Evolutionary conservation across 2,329 filamentous ascomycete genomes (phyloP).

Genomic region (Pseudomassariella vexata): DNA sequence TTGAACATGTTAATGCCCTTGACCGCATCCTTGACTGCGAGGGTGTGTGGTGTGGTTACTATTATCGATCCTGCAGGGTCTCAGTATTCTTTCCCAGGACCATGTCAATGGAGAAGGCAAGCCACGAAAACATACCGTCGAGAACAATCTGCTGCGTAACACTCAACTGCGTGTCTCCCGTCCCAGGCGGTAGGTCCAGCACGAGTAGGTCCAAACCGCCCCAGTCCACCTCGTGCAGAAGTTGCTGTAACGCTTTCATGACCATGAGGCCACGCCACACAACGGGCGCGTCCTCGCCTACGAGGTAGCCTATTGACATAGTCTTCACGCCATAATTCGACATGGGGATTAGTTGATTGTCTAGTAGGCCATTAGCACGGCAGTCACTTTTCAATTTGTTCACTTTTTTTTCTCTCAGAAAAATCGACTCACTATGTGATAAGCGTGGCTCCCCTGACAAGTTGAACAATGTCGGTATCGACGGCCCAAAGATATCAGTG

Average conservation of each 20-base stretch:
- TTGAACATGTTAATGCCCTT: constrained; percentile 92
- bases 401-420: neutral
- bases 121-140: constrained; percentile 53
- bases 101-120: neutral
- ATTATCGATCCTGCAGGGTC: constrained; percentile 64
- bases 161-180: constrained; percentile 93
- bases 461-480: constrained; percentile 83
- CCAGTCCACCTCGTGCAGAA: constrained; percentile 95
- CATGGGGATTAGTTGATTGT: constrained; percentile 77
- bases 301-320: constrained; percentile 97
- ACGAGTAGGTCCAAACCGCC: constrained; percentile 82
- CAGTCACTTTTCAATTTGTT: constrained; percentile 10
- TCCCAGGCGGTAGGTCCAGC: constrained; percentile 87
- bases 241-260: constrained; percentile 92
- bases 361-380: no score
- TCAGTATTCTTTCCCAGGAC: no score
- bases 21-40: constrained; percentile 85
- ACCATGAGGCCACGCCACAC: constrained; percentile 97
- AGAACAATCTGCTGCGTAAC: constrained; percentile 92
- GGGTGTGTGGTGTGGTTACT: constrained; percentile 87
- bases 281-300: constrained; percentile 73
- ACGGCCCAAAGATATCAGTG: constrained; percentile 94
- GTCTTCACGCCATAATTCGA: constrained; percentile 95
- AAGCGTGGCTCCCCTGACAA: constrained; percentile 73
- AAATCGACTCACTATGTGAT: constrained; percentile 54